A percentile compares a stretch with the other conserved stretches of the same genome.
phyloP scores from a whole-genome alignment of 768 basidiomycete species.

The Phylloporus sp. region DNA sequence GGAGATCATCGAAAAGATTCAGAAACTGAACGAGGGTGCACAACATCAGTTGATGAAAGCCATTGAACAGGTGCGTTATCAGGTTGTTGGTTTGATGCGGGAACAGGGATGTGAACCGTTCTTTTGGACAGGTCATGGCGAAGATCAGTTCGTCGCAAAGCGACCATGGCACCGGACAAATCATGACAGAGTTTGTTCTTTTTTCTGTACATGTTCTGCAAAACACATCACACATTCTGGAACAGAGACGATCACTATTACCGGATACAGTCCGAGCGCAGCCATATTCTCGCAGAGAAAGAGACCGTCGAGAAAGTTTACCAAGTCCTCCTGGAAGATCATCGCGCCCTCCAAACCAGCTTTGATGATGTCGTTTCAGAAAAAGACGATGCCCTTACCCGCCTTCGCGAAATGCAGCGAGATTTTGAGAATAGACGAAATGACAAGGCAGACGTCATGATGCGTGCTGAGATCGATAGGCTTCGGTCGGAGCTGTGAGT shows the following conservation, averaged over 20 bases:
- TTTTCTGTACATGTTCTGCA: constrained; percentile 1
- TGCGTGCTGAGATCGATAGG: constrained; percentile 78
- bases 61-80: constrained; percentile 73
- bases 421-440: constrained; percentile 57
- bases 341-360: constrained; percentile 65
- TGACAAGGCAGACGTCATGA: constrained; percentile 70
- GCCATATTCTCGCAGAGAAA: constrained; percentile 75
- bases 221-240: constrained; percentile 8
- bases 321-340: constrained; percentile 68
- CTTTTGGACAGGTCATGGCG: constrained; percentile 58
- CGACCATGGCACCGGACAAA: constrained; percentile 48
- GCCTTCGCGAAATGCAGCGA: constrained; percentile 54
- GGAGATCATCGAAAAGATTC: constrained; percentile 85
- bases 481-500: constrained; percentile 82
- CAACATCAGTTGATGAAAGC: constrained; percentile 91
- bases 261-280: constrained; percentile 74
- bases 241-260: constrained; percentile 88
- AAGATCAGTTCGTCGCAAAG: constrained; percentile 54
- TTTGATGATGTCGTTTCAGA: constrained; percentile 75
- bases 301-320: constrained; percentile 82
- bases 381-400: constrained; percentile 66
- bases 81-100: background rate
- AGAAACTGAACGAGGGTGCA: constrained; percentile 71
- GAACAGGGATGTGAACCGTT: background rate
- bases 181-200: constrained; percentile 75